These are phyloP conservation scores for Komagataella phaffii DNA, from an alignment of 805 yeast species.

Conservation along the genomic window DNA sequence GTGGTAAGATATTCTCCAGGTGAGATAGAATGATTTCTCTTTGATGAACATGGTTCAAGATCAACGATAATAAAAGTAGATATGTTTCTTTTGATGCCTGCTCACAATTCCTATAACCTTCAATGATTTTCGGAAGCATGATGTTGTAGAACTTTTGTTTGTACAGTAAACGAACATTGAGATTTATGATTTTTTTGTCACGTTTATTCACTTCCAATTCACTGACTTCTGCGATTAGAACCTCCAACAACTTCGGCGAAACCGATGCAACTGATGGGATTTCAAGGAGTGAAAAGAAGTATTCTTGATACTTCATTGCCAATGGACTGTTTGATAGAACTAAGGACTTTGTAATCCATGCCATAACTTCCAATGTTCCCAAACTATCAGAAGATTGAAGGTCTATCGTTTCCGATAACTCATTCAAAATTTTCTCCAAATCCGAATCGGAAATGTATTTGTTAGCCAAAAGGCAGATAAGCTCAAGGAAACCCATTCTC, in stretches of 20 bases:
- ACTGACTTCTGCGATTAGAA: conserved; percentile 55
- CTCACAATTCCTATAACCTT: conserved; percentile 21
- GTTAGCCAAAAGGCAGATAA: conserved; percentile 41
- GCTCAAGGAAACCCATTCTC: conserved; percentile 43
- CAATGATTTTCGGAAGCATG: conserved; percentile 41
- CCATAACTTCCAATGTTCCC: conserved; percentile 9
- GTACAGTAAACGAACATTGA: conserved; percentile 54
- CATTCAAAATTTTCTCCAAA: neutral
- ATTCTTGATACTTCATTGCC: conserved; percentile 19
- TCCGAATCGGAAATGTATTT: conserved; percentile 25
- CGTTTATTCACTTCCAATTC: conserved; percentile 34
- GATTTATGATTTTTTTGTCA: conserved; percentile 22
- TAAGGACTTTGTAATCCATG: conserved; percentile 68
- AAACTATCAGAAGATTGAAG: neutral
- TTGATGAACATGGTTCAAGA: conserved; percentile 48
- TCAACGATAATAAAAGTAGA: conserved; percentile 51
- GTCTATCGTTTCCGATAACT: neutral
- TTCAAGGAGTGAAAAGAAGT: conserved; percentile 22
- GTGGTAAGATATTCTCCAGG: conserved; percentile 51
- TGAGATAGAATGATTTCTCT: conserved; percentile 51
- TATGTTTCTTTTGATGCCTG: conserved; percentile 23
- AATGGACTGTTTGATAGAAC: conserved; percentile 38
- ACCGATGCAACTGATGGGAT: conserved; percentile 17
- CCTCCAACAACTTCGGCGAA: conserved; percentile 44
- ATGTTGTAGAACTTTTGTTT: conserved; percentile 68